Percentiles rank a stretch among this genome's conserved stretches.
These are phyloP conservation scores for Termitomyces sp. DNA, from an alignment of 768 basidiomycete genomes.

Conservation along the genomic window DNA sequence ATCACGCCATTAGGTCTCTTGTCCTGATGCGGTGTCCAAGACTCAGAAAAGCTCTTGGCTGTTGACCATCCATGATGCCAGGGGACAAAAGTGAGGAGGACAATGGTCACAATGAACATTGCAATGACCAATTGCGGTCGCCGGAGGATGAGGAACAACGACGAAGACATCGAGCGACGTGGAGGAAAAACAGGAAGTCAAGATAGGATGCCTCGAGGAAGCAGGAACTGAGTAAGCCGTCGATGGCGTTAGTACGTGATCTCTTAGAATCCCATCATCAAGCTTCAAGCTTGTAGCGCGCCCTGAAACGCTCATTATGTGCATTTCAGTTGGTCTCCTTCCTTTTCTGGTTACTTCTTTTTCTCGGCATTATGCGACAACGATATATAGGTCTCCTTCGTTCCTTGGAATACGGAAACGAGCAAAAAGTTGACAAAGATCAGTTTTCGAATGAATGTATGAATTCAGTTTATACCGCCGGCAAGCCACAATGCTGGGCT, in stretches of 20 bases:
- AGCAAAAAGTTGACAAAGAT: background rate
- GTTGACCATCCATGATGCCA: slow-evolving; percentile 2
- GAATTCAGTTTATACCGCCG: too few relatives aligned
- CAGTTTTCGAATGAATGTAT: too few relatives aligned
- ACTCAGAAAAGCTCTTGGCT: background rate
- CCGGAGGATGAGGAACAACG: slow-evolving; percentile 1
- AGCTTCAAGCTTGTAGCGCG: too few relatives aligned
- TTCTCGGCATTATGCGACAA: too few relatives aligned
- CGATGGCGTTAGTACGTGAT: background rate
- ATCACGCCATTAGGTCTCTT: slow-evolving; percentile 20
- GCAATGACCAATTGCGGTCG: slow-evolving; percentile 3
- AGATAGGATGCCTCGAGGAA: background rate
- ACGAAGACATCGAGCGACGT: slow-evolving; percentile 3
- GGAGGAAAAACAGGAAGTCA: background rate
- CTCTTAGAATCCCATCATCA: background rate
- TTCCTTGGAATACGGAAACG: too few relatives aligned
- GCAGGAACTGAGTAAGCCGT: background rate
- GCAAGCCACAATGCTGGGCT: too few relatives aligned
- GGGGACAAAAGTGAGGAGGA: background rate
- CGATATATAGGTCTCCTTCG: background rate
- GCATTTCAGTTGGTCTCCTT: too few relatives aligned
- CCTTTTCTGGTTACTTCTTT: too few relatives aligned
- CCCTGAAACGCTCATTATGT: too few relatives aligned
- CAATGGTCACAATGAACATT: slow-evolving; percentile 1
- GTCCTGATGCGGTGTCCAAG: background rate